Base-by-base conservation (phyloP, 1,284 basidiomycete species). In the Stereum hirsutum region DNA sequence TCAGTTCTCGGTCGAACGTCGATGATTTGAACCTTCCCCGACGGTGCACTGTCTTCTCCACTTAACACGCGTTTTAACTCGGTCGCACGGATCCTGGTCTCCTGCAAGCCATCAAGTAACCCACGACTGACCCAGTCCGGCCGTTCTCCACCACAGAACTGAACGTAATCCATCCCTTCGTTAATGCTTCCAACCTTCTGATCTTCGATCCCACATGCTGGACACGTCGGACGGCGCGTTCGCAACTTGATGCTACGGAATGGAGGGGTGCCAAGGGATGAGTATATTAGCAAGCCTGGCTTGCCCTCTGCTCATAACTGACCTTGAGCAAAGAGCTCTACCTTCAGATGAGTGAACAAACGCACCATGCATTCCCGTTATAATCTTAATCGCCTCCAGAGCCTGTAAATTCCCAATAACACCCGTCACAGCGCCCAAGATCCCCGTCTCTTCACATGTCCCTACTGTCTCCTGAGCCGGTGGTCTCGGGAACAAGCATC, bases 341-440 rank as follows among this genome's bases (percentile, higher is more conserved):
- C 6, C n/a, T 12, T 33, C 14, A 31, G 32, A 2, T 25, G 38
- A 26, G 30, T 20, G 20, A 21, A 15, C 19, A 24, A 42, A 11
- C 77, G 45, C 54, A 88, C 89, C 84, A 52, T 83, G 75, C 30
- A 80, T 57, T 0, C 81, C 89, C 0, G 77, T 68, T 11, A 96
- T 65, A 24, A 95, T 70, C 59, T 89, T 92, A 57, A 98, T 81
- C 1, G 89, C 75, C 61, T 97, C 94, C 12, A 89, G 60, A 1
- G 94, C 96, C 70, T 98, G 95, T 53, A 94, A 66, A 39, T 81
- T 86, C 7, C 96, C 96, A 21, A 99, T 88, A 17, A 93, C 69
- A 0, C 96, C 96, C 0, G 91, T 93, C 1, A 97, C 85, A 0
- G 75, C 79, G 0, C 95, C 95, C 33, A 98, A 66, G 2, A 99